phyloP scores from a whole-genome alignment of 129 eudicot genomes.

The Scalesia atractyloides region DNA sequence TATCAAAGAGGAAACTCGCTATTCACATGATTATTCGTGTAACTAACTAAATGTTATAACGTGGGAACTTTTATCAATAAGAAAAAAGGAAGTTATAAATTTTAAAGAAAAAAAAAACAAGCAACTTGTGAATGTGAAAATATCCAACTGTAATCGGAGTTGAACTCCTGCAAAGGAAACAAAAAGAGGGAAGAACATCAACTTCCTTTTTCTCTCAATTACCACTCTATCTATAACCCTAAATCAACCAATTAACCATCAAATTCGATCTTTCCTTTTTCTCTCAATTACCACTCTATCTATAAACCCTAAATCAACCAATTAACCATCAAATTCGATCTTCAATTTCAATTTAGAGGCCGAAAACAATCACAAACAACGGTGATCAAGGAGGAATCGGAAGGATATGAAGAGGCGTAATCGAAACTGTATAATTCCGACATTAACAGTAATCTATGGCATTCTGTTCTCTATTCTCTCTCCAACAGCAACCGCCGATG shows the following conservation, averaged over 20 bases:
- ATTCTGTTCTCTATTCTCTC: slow-evolving; percentile 22
- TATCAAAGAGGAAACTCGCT: too few relatives aligned
- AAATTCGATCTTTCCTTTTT: slow-evolving; percentile 9
- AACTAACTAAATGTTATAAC: too few relatives aligned
- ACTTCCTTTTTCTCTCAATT: slow-evolving; percentile 1
- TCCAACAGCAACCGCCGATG: slow-evolving; percentile 35
- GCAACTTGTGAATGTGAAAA: slow-evolving; percentile 1
- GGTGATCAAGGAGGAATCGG: slow-evolving; percentile 13
- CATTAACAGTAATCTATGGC: slow-evolving; percentile 18
- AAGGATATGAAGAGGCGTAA: slow-evolving; percentile 29
- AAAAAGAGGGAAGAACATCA: slow-evolving; percentile 24
- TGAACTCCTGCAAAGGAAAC: slow-evolving; percentile 28
- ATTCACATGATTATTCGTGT: too few relatives aligned
- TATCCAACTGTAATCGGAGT: slow-evolving; percentile 31
- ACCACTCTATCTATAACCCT: slow-evolving; percentile 11
- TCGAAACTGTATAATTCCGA: slow-evolving; percentile 14
- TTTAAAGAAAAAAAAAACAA: background rate
- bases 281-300: slow-evolving; percentile 11
- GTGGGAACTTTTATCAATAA: too few relatives aligned
- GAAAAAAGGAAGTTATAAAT: background rate
- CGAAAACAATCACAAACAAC: slow-evolving; percentile 8
- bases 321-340: slow-evolving; percentile 19
- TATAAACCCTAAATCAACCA: slow-evolving; percentile 17
- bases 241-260: slow-evolving; percentile 19
- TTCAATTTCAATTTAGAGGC: slow-evolving; percentile 13